A percentile compares a stretch with the other conserved stretches of the same genome.
phyloP scores from a whole-genome alignment of 176 grass and related monocot genomes.

The Oryza rufipogon region DNA sequence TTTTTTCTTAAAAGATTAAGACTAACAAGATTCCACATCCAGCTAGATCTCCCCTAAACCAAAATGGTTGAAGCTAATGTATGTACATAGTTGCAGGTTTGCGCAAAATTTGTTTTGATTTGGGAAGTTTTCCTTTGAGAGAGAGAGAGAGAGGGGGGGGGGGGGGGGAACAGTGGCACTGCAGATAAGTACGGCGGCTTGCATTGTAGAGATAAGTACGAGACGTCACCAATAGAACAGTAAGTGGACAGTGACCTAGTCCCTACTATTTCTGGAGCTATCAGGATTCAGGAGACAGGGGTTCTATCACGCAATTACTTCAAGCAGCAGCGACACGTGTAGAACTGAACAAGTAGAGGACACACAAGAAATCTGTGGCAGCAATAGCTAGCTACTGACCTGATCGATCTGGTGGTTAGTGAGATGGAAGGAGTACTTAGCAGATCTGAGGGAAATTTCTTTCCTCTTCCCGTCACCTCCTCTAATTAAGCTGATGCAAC shows the following conservation, averaged over 20 bases:
- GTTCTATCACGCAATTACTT: background rate
- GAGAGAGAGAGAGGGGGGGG: too few species aligned
- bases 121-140: too few species aligned
- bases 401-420: conserved; percentile 21
- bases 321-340: conserved; percentile 32
- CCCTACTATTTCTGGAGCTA: conserved; percentile 26
- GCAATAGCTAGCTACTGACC: background rate
- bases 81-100: background rate
- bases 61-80: background rate
- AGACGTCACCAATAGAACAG: conserved; percentile 44
- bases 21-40: background rate
- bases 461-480: background rate
- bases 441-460: conserved; percentile 40
- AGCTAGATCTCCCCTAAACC: background rate
- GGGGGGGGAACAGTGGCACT: background rate
- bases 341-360: conserved; percentile 31
- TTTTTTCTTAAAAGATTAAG: background rate
- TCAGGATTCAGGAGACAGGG: conserved; percentile 15
- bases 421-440: background rate
- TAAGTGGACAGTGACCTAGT: conserved; percentile 42
- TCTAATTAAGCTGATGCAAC: background rate
- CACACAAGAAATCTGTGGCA: conserved; percentile 41
- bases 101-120: too few species aligned
- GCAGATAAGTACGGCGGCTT: conserved; percentile 8
- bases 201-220: conserved; percentile 29